Percentiles rank a stretch among this genome's conserved stretches.
Evolutionary conservation across 805 yeast genomes (phyloP).

Genomic region (Lachancea mirantina): DNA sequence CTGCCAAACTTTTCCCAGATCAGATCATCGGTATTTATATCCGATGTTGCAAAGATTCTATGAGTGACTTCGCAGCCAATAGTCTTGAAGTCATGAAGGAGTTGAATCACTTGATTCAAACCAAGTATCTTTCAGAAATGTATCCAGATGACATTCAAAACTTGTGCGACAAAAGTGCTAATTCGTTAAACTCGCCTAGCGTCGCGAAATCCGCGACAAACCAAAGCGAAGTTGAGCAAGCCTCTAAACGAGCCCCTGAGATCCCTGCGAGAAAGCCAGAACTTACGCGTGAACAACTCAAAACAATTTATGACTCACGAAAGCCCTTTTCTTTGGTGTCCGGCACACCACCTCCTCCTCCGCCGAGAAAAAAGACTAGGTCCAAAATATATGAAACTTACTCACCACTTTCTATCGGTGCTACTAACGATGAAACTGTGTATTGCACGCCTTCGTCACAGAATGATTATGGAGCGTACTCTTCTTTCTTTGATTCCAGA

Average conservation of each 20-base stretch:
- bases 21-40: constrained; percentile 71
- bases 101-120: constrained; percentile 24
- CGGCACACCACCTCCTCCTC: constrained; percentile 32
- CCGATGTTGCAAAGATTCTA: constrained; percentile 63
- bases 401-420: constrained; percentile 17
- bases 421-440: constrained; percentile 9
- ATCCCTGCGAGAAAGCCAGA: constrained; percentile 9
- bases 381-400: constrained; percentile 2
- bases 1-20: constrained; percentile 55
- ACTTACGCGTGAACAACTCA: constrained; percentile 4
- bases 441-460: constrained; percentile 25
- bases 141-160: too few species aligned
- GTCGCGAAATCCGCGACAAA: constrained; percentile 17
- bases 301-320: constrained; percentile 5
- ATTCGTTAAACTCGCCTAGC: not conserved
- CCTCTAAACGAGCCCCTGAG: constrained; percentile 8
- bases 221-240: constrained; percentile 34
- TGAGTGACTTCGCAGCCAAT: constrained; percentile 46
- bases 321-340: too few species aligned
- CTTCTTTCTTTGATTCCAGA: constrained; percentile 37
- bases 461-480: constrained; percentile 23
- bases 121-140: constrained; percentile 17
- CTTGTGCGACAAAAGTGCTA: not conserved
- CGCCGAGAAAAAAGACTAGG: constrained; percentile 21
- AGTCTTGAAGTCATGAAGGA: constrained; percentile 25